Base-by-base conservation (phyloP, 768 basidiomycete species). In the Phlebiopsis gigantea region DNA sequence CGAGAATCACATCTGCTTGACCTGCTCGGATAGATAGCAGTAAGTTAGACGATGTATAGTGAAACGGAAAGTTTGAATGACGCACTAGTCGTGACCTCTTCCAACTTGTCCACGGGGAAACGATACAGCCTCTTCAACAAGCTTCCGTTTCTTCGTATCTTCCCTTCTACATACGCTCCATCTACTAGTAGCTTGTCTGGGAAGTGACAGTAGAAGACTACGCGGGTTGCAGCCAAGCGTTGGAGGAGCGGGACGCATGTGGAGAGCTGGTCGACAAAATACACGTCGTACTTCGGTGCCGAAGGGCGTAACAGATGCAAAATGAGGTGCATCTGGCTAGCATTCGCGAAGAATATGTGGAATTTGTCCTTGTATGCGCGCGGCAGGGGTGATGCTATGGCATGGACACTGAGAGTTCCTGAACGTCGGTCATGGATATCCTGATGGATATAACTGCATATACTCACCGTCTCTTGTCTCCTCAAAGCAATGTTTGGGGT, bases 171-270 rank as follows among this genome's bases (percentile, higher is more conserved):
- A 64, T 71, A 83, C 39, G 78, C 82, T 0, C 89, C 89, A 59
- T 83, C 81, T 5, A 88, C 83, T 25, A 98, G 79, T 0, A 98
- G 76, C 70, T 96, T 96, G 73, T 99, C 96, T 0, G 96, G 97
- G 62, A 99, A 98, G 69, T 98, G 97, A 62, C 93, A 96, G 69
- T 99, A 98, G 71, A 98, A 98, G 19, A 98, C 87, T 28, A 96
- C 90, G 1, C 92, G 84, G n/a, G 82, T 90, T 21, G 76, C 76
- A 2, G 77, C 80, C 14, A 90, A 65, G 57, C 74, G 64, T 2
- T 90, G 81, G 0, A 99, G 76, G 57, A 97, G 75, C 0, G 96
- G 96, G 24, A 98, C 77, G 61, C 89, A 93, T 1, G 94, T 93
- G 4, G 93, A 93, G 19, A 98, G 83, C 68, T 98, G 97, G 73